Base-by-base conservation (phyloP, 2,329 filamentous ascomycete species). In the Epichloe aotearoae region DNA sequence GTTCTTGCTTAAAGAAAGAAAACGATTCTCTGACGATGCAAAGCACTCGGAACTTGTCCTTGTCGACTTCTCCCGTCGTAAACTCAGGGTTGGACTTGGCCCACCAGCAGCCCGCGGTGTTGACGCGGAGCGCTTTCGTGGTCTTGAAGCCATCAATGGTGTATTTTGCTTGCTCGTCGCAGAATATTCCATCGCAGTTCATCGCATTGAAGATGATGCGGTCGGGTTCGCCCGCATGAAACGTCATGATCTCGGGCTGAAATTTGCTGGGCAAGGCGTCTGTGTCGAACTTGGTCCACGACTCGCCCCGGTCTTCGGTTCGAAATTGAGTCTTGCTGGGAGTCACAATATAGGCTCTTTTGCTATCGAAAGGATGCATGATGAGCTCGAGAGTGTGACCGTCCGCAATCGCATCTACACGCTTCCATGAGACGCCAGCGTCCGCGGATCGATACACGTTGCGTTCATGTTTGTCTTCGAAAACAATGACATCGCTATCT, bases 181-280 rank as follows among this genome's bases (percentile, higher is more conserved):
- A 88, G 59, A 79, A 77, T 26, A 79, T 72, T 43, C 77, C 73
- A 17, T 75, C 68, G 63, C 86, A 90, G 54, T 82, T 73, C 73
- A 84, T 80, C 62, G 82, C 81, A 64, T 90, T 84, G 70, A 93
- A 88, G 54, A 98, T 79, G 55, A 97, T 86, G 69, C 87, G 88
- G 61, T 91, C 80, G 20, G 84, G 80, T 65, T 98, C 88, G 56
- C 70, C 74, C 50, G 88, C 88, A 67, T 97, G 88, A 69, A 95
- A 98, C 57, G 73, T 74, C 57, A 97, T 73, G 67, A 72, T 59
- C 14, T 67, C 62, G 46, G 62, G 55, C 54, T 74, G 69, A 58
- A 75, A 80, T 57, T 73, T 66, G 63, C 73, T 82, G 46, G 79
- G 79, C 58, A 70, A 66, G 45, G 71, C 72, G 40, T 79, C 72